A percentile compares a stretch with the other conserved stretches of the same genome.
These are phyloP conservation scores for Ganoderma boninense DNA, from an alignment of 1,284 basidiomycete genomes.

Conservation along the genomic window DNA sequence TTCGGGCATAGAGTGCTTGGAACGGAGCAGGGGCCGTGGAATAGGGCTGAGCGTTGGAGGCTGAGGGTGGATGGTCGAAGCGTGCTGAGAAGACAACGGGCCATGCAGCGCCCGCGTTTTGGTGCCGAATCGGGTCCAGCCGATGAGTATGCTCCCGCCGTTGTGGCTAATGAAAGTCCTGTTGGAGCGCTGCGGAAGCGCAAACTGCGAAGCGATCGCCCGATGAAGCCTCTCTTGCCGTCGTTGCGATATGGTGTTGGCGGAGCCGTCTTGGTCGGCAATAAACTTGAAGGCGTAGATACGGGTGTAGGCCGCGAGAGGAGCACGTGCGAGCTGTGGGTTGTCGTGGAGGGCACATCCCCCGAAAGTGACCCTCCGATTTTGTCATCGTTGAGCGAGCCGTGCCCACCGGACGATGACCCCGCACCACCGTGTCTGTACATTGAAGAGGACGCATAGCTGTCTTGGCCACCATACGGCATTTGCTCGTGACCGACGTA, in stretches of 20 bases:
- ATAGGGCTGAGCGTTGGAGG: conserved; percentile 29
- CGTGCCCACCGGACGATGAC: conserved; percentile 27
- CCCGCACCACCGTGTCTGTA: conserved; percentile 22
- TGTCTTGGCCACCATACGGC: conserved; percentile 31
- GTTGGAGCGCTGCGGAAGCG: conserved; percentile 25
- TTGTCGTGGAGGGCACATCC: conserved; percentile 14
- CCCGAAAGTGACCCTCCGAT: conserved; percentile 24
- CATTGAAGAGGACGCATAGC: conserved; percentile 18
- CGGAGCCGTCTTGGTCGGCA: conserved; percentile 33
- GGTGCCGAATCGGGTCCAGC: conserved; percentile 11
- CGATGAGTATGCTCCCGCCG: conserved; percentile 5
- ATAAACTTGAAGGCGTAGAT: conserved; percentile 35
- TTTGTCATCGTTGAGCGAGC: conserved; percentile 29
- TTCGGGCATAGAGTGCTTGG: conserved; percentile 13
- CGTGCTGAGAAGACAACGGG: conserved; percentile 8
- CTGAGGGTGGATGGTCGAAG: conserved; percentile 30
- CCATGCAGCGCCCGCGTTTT: conserved; percentile 15
- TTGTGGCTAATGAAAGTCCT: conserved; percentile 6
- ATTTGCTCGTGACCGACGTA: conserved; percentile 17
- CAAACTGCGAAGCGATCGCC: conserved; percentile 33
- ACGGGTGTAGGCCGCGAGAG: not conserved
- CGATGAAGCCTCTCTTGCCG: conserved; percentile 33
- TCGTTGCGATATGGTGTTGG: conserved; percentile 32
- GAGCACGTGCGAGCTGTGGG: conserved; percentile 26
- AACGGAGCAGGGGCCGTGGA: conserved; percentile 21